phyloP scores from a whole-genome alignment of 169 alveolate species.

The Neospora caninum region DNA sequence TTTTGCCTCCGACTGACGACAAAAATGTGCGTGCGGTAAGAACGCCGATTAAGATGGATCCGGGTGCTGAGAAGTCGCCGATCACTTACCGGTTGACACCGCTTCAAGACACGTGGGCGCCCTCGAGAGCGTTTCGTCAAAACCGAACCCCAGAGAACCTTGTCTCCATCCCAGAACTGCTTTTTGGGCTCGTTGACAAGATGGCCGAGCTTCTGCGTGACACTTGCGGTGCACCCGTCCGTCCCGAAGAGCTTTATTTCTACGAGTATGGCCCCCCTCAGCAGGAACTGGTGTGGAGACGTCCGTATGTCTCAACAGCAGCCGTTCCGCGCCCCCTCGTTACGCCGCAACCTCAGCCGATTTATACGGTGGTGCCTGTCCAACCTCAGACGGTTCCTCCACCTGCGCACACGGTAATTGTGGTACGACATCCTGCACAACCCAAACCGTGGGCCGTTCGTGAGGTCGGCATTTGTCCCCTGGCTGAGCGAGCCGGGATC shows the following conservation, averaged over 20 bases:
- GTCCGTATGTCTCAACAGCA: not conserved
- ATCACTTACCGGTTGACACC: not conserved
- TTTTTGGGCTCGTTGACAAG: not conserved
- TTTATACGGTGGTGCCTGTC: not conserved
- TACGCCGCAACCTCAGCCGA: not conserved
- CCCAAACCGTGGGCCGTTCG: not conserved
- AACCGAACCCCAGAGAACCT: not conserved
- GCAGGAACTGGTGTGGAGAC: not conserved
- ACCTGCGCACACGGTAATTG: not conserved
- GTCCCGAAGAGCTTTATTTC: not conserved
- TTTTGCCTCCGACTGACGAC: not conserved
- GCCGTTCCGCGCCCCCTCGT: not conserved
- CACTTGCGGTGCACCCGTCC: not conserved
- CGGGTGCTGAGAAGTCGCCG: not conserved
- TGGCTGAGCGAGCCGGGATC: not conserved
- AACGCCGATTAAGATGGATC: not conserved
- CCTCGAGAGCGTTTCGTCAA: not conserved
- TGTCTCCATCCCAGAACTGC: not conserved
- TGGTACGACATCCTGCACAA: not conserved
- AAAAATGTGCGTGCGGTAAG: not conserved
- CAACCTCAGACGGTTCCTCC: not conserved
- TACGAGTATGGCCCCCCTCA: not conserved
- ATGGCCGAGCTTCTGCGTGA: not conserved
- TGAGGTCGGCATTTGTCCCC: not conserved
- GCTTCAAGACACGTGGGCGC: not conserved